Base-by-base conservation (phyloP, 2,329 filamentous ascomycete species). In the Colletotrichum caudatum region DNA sequence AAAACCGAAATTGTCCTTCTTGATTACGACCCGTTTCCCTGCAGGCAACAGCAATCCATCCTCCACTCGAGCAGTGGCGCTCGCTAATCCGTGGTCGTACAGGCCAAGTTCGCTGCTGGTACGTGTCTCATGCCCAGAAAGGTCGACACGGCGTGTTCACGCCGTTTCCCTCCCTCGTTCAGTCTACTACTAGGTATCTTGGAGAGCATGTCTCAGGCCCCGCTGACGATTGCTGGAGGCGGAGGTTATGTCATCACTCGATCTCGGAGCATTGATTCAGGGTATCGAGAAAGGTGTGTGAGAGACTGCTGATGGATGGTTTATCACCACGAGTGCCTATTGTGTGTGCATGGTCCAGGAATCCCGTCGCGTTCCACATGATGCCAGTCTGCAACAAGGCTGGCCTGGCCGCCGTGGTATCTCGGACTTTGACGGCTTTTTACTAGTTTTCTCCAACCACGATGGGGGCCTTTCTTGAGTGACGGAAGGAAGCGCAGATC, bases 401-500 rank as follows among this genome's bases (percentile, higher is more conserved):
- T 20, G 5, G 9, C 26, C 9, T 20, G 5, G 9, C 26, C 20
- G 44, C 20, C 11, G 14, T 20, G 20, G 23, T 35, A 50, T 23
- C 29, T 61, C 44, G 29, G 29, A 62, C 12, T 33, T 11, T 23
- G 18, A n/a, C 20, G 12, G 26, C 29, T 11, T 23, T 37, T 44
- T 23, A 23, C 53, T 35, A 60, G 39, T 20, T 35, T 44, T 56
- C 35, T 4, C 64, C 41, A 44, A 26, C 68, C 35, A 58, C 26
- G 57, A 53, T 29, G 46, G 58, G 58, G 58, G 26, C 7, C 35
- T 29, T 26, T n/a, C 23, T 51, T 63, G 58, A 58, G 51, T 53
- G 51, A 51, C 58, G 56, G 33, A 53, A 39, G 56, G 33, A 53
- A 39, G 51, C 64, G 64, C 56, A 58, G 68, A 68, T 68, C 64